Evolutionary conservation across 2,329 filamentous ascomycete species (phyloP).

Genomic region (Lasiodiplodia hormozganensis): DNA sequence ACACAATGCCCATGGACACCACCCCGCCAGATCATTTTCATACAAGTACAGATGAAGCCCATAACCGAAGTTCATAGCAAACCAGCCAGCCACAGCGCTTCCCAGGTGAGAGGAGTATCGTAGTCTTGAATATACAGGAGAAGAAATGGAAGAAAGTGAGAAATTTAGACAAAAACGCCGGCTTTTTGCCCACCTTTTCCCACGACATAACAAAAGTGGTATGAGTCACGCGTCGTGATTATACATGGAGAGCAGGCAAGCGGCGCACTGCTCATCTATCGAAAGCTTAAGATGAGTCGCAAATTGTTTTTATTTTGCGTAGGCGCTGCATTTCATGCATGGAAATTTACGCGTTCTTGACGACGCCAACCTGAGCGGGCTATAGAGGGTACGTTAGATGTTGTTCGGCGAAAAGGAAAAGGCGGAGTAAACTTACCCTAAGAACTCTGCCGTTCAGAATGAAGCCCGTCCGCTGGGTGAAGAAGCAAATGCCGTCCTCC

Average conservation of each 20-base stretch:
- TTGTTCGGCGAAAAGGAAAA: background rate
- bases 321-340: background rate
- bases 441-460: conserved; percentile 88
- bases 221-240: conserved; percentile 19
- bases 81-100: conserved; percentile 14
- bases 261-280: background rate
- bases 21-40: conserved; percentile 5
- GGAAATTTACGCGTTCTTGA: conserved; percentile 71
- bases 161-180: conserved; percentile 23
- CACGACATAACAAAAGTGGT: conserved; percentile 9
- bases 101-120: conserved; percentile 21
- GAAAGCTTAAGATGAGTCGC: background rate
- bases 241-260: conserved; percentile 7
- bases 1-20: conserved; percentile 16
- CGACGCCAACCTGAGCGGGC: conserved; percentile 94
- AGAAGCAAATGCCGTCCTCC: conserved; percentile 89
- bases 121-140: conserved; percentile 7
- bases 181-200: conserved; percentile 23
- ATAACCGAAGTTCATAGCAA: conserved; percentile 4
- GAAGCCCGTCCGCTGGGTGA: conserved; percentile 95
- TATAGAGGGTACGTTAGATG: conserved; percentile 33
- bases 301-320: background rate
- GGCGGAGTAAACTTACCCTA: conserved; percentile 57
- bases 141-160: background rate
- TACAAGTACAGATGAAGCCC: conserved; percentile 26